These are phyloP conservation scores for Sungouiella thailandica DNA, from an alignment of 805 yeast genomes.

Conservation along the genomic window DNA sequence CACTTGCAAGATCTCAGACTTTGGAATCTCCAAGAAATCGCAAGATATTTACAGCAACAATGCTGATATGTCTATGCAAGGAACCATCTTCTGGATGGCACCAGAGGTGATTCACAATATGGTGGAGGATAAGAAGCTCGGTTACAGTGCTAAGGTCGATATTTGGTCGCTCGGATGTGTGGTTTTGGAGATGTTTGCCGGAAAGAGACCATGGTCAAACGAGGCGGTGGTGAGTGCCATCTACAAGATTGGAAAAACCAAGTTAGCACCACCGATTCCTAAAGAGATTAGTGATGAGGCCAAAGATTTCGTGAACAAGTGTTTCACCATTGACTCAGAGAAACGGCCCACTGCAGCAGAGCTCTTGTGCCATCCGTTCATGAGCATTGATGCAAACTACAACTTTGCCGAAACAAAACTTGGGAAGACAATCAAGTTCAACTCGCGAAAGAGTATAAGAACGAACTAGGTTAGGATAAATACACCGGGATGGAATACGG, in stretches of 20 bases:
- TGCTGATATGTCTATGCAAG: slow-evolving; percentile 97
- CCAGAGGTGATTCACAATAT: slow-evolving; percentile 94
- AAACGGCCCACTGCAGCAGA: slow-evolving; percentile 80
- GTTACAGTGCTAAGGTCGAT: slow-evolving; percentile 96
- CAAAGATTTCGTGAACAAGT: slow-evolving; percentile 62
- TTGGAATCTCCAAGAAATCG: slow-evolving; percentile 84
- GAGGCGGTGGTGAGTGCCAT: slow-evolving; percentile 93
- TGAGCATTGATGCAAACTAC: slow-evolving; percentile 37
- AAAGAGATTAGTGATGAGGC: slow-evolving; percentile 77
- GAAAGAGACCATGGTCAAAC: slow-evolving; percentile 95
- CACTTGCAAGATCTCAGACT: slow-evolving; percentile 90
- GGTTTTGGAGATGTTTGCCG: slow-evolving; percentile 95
- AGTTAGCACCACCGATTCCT: slow-evolving; percentile 93
- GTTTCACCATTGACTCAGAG: slow-evolving; percentile 76
- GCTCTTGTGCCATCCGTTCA: slow-evolving; percentile 52
- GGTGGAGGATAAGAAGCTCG: slow-evolving; percentile 68
- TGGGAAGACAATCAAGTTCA: slow-evolving; percentile 44
- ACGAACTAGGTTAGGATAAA: neutral
- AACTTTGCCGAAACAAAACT: slow-evolving; percentile 50
- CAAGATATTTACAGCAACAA: slow-evolving; percentile 80
- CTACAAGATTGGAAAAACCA: slow-evolving; percentile 79
- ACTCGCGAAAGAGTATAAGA: slow-evolving; percentile 7
- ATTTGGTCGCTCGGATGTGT: slow-evolving; percentile 99
- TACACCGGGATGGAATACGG: no score
- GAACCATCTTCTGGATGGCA: slow-evolving; percentile 99